Evolutionary conservation across 2,329 filamentous ascomycete genomes (phyloP), one percentile per base, ranked within the genome.

Genomic region (Coccinonectria pachysandricola): DNA sequence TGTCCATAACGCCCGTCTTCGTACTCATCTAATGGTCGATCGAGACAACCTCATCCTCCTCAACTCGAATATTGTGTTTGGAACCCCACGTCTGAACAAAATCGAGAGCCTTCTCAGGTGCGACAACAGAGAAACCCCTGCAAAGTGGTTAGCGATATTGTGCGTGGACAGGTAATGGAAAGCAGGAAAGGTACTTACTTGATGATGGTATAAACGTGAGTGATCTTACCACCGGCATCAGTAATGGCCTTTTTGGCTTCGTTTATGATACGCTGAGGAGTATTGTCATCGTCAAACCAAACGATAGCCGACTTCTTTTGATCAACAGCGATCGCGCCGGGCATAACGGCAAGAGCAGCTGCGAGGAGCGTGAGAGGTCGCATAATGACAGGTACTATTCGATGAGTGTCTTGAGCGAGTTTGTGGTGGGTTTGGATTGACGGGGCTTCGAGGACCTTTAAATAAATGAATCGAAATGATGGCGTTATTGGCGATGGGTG

Each of bases 101-200:
- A 32, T 83, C 66, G 30, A 93, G 64, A 12, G 75, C 68, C 43
- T 75, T 73, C 31, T 72, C 71, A 2, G 84, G 75, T 17, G 79
- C 77, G 37, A 79, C 74, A 26, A 79, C 80, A 16, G 83, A 73
- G 51, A 92, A 91, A 23, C 79, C 84, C 60, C 82, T 91, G 35
- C 10, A 15, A 11, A 12, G 10, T 19, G 11, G 28, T 57, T 39
- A 60, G 46, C 23, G 17, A 28, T 24, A 23, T 17, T 15, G 22
- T 24, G 23, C 15, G 25, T 21, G 9, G 26, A 23, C 19, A 22
- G 22, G 8, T 20, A 22, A 27, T 19, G 10, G 9, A 15, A 4
- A 11, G 11, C 12, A 11, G 13, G 6, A 8, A 14, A 8, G 12
- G 22, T 12, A 40, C 75, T 50, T 67, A 85, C 79, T 74, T 71